Evolutionary conservation across 1,284 basidiomycete species (phyloP), one percentile per base, ranked within the genome.

Genomic region (Cerrena zonata): DNA sequence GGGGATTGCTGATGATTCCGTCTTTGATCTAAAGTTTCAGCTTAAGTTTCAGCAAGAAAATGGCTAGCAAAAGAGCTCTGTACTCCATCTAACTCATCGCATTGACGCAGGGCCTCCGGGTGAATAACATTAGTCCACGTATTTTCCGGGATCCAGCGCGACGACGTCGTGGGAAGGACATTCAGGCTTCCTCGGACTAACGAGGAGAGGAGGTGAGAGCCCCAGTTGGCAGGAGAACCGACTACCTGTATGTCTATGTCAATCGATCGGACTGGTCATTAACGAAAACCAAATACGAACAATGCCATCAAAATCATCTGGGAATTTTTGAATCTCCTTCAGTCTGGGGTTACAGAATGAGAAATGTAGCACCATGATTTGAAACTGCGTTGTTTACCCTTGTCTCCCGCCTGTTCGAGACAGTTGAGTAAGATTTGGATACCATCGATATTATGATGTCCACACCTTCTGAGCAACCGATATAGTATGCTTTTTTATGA

Each of bases 1-100:
- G 60, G 1, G 69, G 68, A 39, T 68, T 63, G 44, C 60, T 65
- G 48, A 69, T 65, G 53, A 69, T 64, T 2, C 65, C 65, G 49
- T 70, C 68, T 2, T 45, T 46, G 12, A 64, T 43, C 61, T 64
- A 42, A 21, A 45, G 25, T 37, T 10, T 10, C 21, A 43, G 15
- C 23, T 44, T 45, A 27, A 39, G 24, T 21, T 54, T 30, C 45
- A 40, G 5, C 19, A 36, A 22, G 41, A 23, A 15, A 5, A 22
- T 10, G 48, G 12, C 4, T 10, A 43, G 2, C 3, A 12, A 40
- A 30, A 30, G 22, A 12, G 19, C 25, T 53, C 60, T 21, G n/a
- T 30, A 68, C 62, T 19, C 68, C 68, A 50, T 68, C 65, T 4
- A 64, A 50, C 5, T 48, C 54, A 48, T 69, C 66, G 52, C 66